phyloP scores from a whole-genome alignment of 1,139 yeast genomes.

The Sugiyamaella grinbergsii region DNA sequence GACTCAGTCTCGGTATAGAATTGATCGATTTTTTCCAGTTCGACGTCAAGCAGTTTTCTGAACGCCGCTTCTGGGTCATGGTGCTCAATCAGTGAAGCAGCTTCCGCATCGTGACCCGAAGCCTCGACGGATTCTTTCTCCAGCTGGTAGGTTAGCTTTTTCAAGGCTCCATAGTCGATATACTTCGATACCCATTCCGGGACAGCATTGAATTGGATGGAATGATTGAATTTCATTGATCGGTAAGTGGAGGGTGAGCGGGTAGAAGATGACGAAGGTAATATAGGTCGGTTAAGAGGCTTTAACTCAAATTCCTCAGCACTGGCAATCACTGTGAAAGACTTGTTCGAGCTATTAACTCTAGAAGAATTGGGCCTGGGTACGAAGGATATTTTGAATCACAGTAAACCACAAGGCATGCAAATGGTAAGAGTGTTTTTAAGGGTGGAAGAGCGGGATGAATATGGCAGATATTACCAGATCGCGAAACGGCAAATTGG shows the following conservation, averaged over 20 bases:
- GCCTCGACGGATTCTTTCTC: slow-evolving; percentile 45
- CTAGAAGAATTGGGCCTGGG: neutral
- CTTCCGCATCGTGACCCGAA: slow-evolving; percentile 41
- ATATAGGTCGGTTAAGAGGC: too few species aligned
- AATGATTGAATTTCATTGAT: slow-evolving; percentile 70
- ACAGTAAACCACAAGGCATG: neutral
- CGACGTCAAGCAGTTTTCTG: slow-evolving; percentile 54
- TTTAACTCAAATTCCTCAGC: neutral
- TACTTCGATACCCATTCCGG: slow-evolving; percentile 78
- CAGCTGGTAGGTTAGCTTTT: slow-evolving; percentile 58
- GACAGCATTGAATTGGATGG: slow-evolving; percentile 75
- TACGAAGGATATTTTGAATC: neutral
- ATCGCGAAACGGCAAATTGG: too few species aligned
- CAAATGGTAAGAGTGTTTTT: neutral
- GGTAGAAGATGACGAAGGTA: too few species aligned
- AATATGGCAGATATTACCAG: too few species aligned
- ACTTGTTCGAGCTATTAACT: neutral
- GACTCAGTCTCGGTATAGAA: slow-evolving; percentile 56
- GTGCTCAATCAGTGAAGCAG: slow-evolving; percentile 41
- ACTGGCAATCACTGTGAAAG: neutral
- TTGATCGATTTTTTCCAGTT: slow-evolving; percentile 56
- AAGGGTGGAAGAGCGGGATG: too few species aligned
- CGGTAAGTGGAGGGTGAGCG: neutral
- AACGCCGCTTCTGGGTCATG: slow-evolving; percentile 56
- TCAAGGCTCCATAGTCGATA: slow-evolving; percentile 64